Percentiles rank a stretch among this genome's conserved stretches.
Conservation (phyloP, 306 rosid species). For the Erythrophleum fordii region DNA sequence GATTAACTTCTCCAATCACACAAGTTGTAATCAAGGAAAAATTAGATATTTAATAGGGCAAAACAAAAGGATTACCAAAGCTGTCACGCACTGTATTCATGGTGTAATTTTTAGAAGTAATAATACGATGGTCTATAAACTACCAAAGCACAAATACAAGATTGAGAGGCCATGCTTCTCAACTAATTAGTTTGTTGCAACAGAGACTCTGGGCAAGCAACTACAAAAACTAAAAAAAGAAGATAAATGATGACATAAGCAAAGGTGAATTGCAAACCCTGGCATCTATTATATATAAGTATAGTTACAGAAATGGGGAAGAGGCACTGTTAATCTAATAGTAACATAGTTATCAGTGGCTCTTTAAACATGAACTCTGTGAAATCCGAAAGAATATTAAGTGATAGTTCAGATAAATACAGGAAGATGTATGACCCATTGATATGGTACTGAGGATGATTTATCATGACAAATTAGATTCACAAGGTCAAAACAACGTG, state of each 20-base stretch:
- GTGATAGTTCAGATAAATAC: background rate
- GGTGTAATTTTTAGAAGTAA: background rate
- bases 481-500: background rate
- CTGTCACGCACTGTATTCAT: background rate
- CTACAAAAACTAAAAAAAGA: background rate
- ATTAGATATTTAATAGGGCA: background rate
- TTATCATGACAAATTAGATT: background rate
- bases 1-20: too few relatives aligned
- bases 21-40: background rate
- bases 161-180: background rate
- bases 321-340: background rate
- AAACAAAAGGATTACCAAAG: background rate
- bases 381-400: background rate
- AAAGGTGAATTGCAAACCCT: background rate
- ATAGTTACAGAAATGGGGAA: background rate
- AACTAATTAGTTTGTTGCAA: background rate
- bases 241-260: background rate
- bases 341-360: background rate
- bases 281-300: background rate
- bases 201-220: background rate
- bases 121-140: background rate
- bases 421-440: slow-evolving; percentile 12
- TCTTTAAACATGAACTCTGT: background rate
- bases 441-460: slow-evolving; percentile 28
- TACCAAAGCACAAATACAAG: background rate